Base-by-base conservation (phyloP, 768 basidiomycete genomes). In the Favolaschia claudopus region DNA sequence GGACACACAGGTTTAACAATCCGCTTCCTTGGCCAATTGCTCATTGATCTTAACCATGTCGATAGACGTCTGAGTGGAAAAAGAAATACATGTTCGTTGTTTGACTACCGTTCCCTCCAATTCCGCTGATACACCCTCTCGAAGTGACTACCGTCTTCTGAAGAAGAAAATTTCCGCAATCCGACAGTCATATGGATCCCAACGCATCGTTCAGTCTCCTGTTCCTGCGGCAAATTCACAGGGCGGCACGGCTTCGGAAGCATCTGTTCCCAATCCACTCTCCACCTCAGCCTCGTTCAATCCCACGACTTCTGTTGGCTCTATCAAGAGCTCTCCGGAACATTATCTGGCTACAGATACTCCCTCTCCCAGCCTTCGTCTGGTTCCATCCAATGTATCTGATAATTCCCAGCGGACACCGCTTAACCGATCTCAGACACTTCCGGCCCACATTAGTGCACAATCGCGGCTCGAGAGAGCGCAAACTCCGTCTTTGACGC, bases 51-150 rank as follows among this genome's bases (percentile, higher is more conserved):
- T 27, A 31, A 20, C 24, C 28, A 53, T 13, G 53, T 24, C 19
- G 54, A n/a, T 54, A 92, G 91, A 86, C 82, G 28, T 85, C 89
- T 2, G 91, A 92, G 73, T 93, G 88, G 88, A 85, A 86, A 63
- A 83, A 78, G 63, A 86, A 85, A 2, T 88, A 90, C 68, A 88
- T 89, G 88, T 85, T 55, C 33, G 77, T 70, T n/a, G 22, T 19
- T 19, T 20, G 24, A 27, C 36, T 24, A 40, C 46, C 51, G 20
- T 56, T 33, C n/a, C 22, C 20, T 34, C 27, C 25, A 36, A 29
- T n/a, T 25, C 52, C 44, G 29, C n/a, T n/a, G n/a, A n/a, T n/a
- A 36, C 36, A 38, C 34, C 46, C 19, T 22, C 45, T 29, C 27
- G 32, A 62, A 93, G 91, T 69, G 85, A 93, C 69, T 93, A 93